Evolutionary conservation across 805 yeast species (phyloP), one percentile per base, ranked within the genome.

Genomic region (Wickerhamomyces strasburgensis): DNA sequence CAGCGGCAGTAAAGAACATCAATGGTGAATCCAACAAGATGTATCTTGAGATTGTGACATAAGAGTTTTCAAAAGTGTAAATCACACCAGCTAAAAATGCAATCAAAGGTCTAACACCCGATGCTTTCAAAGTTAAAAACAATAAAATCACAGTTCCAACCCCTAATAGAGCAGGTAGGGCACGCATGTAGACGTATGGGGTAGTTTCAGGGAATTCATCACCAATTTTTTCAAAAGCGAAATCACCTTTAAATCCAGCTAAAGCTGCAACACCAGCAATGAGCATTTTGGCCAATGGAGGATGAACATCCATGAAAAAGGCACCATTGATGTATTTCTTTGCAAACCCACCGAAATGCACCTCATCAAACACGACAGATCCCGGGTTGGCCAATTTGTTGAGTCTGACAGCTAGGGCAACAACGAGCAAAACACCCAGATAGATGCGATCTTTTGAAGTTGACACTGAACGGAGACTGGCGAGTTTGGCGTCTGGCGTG

Each of bases 291-390:
- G 84, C 83, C 48, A 84, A 67, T 5, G 95, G 95, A 7, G 95
- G 94, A 54, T 83, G 84, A 30, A 77, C 81, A 57, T 80, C 89
- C 73, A 82, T 70, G 60, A 82, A 83, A 54, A 68, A 82, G 14
- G 60, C 60, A 14, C 86, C 84, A 36, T 64, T 60, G 37, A 79
- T 70, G 64, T 88, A 93, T 61, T 84, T 79, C 40, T 81, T 72
- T 23, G 96, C 95, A 64, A 90, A 93, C n/a, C 94, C 94, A 39
- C 98, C 98, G 53, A 93, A 93, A 61, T 85, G 95, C 28, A 84
- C 93, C 60, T 90, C 98, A 60, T 88, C 96, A 48, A 85, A 85
- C 10, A 90, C 95, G 26, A 88, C 94, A 19, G 89, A 77, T 51
- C 78, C 62, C 27, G 99, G 99, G 44, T 64, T 55, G 19, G 72